Evolutionary conservation across 2,329 filamentous ascomycete species (phyloP).

Genomic region (Botrytis aclada): DNA sequence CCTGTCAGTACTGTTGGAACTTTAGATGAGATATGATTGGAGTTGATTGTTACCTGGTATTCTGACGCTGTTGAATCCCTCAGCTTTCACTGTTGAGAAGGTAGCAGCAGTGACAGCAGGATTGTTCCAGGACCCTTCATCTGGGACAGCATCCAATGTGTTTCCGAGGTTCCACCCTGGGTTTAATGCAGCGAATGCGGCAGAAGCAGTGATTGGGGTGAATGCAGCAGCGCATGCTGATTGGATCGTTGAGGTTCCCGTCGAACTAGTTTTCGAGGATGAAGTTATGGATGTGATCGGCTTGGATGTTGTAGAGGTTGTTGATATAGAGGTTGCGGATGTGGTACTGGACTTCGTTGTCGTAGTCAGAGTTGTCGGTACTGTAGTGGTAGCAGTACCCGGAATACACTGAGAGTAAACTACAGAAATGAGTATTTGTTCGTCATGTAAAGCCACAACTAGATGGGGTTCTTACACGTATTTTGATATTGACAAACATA

Average conservation of each 20-base stretch:
- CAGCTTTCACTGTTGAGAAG: constrained; percentile 50
- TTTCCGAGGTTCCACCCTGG: constrained; percentile 62
- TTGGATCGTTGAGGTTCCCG: constrained; percentile 11
- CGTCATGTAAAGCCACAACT: neutral
- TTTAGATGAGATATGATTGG: neutral
- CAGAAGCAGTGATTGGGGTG: constrained; percentile 28
- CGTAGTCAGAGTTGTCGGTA: constrained; percentile 9
- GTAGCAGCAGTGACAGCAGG: constrained; percentile 48
- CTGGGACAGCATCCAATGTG: constrained; percentile 53
- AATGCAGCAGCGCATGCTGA: constrained; percentile 26
- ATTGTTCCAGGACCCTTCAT: constrained; percentile 59
- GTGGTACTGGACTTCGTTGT: neutral
- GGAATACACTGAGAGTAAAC: constrained; percentile 22
- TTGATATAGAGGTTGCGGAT: constrained; percentile 1
- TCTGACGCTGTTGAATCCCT: constrained; percentile 56
- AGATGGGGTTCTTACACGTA: constrained; percentile 6
- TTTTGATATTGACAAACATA: constrained; percentile 17
- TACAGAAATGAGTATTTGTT: constrained; percentile 8
- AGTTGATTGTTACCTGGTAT: constrained; percentile 44
- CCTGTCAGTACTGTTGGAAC: neutral
- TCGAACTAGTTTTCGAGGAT: neutral
- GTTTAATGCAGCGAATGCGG: constrained; percentile 45
- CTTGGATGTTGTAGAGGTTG: constrained; percentile 10
- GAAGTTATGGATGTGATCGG: constrained; percentile 9
- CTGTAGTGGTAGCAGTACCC: constrained; percentile 3